Evolutionary conservation across 495 filamentous ascomycete species (phyloP).

Genomic region (Bathelium albidoporum): DNA sequence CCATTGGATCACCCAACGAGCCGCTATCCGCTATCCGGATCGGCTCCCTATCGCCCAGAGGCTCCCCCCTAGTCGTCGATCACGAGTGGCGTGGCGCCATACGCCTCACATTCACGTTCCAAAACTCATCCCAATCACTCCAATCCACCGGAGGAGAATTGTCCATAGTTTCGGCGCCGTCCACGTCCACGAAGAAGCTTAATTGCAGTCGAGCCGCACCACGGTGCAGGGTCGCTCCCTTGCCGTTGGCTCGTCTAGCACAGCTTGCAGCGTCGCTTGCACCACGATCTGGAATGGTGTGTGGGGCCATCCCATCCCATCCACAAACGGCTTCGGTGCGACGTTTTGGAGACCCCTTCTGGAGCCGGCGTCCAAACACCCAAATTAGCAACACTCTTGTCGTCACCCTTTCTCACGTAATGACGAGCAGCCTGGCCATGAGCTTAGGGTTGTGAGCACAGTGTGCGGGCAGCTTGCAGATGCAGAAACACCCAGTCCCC

Average conservation of each 20-base stretch:
- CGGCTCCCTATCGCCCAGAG: background rate
- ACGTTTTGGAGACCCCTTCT: background rate
- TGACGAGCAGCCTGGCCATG: no score
- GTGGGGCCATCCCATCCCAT: background rate
- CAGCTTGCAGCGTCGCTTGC: background rate
- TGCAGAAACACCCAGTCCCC: background rate
- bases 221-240: no score
- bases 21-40: background rate
- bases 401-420: no score
- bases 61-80: background rate
- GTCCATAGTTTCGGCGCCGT: background rate
- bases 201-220: background rate
- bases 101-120: background rate
- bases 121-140: background rate
- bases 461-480: background rate
- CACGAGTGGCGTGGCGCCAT: background rate
- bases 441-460: no score
- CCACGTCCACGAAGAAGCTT: background rate
- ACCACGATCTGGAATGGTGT: no score
- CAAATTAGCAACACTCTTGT: background rate
- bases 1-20: background rate
- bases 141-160: background rate
- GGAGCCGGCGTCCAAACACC: background rate
- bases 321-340: background rate
- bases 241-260: background rate